Base-by-base conservation (phyloP, 345 rosid species). In the Populus euphratica region DNA sequence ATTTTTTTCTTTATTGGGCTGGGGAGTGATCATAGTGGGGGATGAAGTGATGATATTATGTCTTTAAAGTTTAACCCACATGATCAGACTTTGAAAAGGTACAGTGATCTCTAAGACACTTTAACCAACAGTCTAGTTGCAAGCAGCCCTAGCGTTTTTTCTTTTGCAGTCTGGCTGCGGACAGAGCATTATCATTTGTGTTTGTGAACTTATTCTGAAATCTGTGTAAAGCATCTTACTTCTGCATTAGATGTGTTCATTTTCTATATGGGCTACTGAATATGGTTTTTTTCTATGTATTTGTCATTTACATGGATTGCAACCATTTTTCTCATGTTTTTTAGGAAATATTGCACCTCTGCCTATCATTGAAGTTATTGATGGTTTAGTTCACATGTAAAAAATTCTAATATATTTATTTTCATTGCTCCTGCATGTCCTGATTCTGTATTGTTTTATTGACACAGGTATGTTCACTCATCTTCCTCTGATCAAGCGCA, bases 401-500 rank as follows among this genome's bases (percentile, higher is more conserved):
- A 61, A 47, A 73, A 39, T 2, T 39, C 20, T 61, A 59, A 73
- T 14, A 13, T 39, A 31, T 64, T 33, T 12, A 14, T 17, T 27
- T 65, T 44, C 50, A 25, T 83, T 23, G 20, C 20, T 47, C 21
- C 50, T n/a, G 21, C 41, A 7, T 68, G 70, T 49, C 76, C 78
- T 74, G 18, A 66, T 50, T 66, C 54, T 23, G 20, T 4, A 76
- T 72, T 75, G 25, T 64, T 54, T 33, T 66, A 66, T 41, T 81
- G 47, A 59, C 52, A 77, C 71, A 91, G 94, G 81, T 91, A 88
- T 77, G 81, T 81, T 21, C 88, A 90, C 71, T 85, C 93, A 56
- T 77, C 89, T 73, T 81, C 96, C 33, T 92, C 91, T 78, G 85
- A 80, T 74, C 94, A 89, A 80, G 92, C 91, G 80, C 96, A 92